Conservation (phyloP, 2,329 filamentous ascomycete species). For the Aspergillus tamarii region DNA sequence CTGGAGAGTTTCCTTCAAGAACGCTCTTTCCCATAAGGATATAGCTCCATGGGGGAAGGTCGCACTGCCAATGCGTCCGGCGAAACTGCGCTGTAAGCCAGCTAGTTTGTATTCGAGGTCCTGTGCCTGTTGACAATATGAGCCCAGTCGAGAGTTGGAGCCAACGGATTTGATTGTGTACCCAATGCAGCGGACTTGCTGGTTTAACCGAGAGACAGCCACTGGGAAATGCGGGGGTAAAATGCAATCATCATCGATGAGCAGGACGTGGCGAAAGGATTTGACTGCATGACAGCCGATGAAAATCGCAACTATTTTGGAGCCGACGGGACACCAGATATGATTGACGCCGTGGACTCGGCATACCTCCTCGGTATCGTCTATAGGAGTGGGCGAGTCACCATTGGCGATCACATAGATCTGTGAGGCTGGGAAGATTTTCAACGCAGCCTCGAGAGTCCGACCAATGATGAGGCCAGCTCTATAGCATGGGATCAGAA, state of each 20-base stretch:
- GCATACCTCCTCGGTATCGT: constrained; percentile 53
- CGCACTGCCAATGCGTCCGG: constrained; percentile 50
- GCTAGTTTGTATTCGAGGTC: constrained; percentile 58
- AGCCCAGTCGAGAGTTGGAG: constrained; percentile 38
- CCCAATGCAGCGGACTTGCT: constrained; percentile 49
- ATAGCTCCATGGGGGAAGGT: constrained; percentile 58
- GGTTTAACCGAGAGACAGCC: constrained; percentile 48
- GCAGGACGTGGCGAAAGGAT: constrained; percentile 49
- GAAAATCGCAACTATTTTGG: constrained; percentile 55
- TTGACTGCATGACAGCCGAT: constrained; percentile 52
- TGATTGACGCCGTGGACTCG: constrained; percentile 50
- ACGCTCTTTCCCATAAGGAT: constrained; percentile 53
- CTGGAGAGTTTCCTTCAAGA: constrained; percentile 50
- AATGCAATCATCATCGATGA: constrained; percentile 56
- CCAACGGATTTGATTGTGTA: constrained; percentile 55
- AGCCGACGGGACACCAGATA: constrained; percentile 53
- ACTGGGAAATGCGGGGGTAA: constrained; percentile 54
- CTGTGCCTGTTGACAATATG: constrained; percentile 51
- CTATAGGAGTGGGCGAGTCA: constrained; percentile 50
- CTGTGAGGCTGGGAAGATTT: constrained; percentile 50
- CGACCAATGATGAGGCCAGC: constrained; percentile 46
- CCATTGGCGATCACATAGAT: constrained; percentile 56
- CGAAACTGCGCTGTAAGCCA: constrained; percentile 50
- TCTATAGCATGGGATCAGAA: constrained; percentile 55
- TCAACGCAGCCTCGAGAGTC: constrained; percentile 50